phyloP scores from a whole-genome alignment of 2,329 filamentous ascomycete genomes.

The Pseudonectria foliicola region DNA sequence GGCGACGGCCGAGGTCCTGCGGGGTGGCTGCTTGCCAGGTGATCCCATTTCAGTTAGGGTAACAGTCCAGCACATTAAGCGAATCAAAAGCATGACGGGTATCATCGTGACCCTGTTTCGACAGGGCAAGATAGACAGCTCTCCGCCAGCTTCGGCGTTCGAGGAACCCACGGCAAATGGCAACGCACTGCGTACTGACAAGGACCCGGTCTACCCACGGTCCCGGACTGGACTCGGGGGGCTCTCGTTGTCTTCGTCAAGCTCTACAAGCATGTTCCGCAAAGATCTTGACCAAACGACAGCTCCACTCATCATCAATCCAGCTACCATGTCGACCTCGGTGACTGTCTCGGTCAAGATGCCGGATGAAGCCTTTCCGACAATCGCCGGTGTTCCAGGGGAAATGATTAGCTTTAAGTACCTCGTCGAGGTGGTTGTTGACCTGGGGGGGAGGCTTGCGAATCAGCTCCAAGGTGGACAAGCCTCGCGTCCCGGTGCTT shows the following conservation, averaged over 20 bases:
- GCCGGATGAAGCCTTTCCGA: constrained; percentile 86
- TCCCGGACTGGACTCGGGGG: constrained; percentile 82
- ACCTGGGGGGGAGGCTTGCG: constrained; percentile 79
- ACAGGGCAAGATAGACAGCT: constrained; percentile 81
- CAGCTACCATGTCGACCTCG: constrained; percentile 65
- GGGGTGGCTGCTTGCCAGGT: constrained; percentile 77
- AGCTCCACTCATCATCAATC: constrained; percentile 82
- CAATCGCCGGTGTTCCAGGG: constrained; percentile 81
- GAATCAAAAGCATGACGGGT: constrained; percentile 83
- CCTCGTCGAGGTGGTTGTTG: constrained; percentile 85
- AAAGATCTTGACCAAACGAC: constrained; percentile 90
- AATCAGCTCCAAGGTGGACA: constrained; percentile 61
- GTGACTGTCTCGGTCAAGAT: constrained; percentile 79
- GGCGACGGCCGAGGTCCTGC: constrained; percentile 73
- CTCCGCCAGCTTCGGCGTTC: constrained; percentile 47
- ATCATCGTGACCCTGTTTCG: constrained; percentile 90
- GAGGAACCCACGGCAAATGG: constrained; percentile 49
- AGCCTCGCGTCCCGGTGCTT: constrained; percentile 33
- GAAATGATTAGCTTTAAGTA: constrained; percentile 95
- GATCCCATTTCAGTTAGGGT: constrained; percentile 76
- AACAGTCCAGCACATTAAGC: constrained; percentile 78
- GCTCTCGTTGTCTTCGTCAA: constrained; percentile 76
- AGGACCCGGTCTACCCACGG: constrained; percentile 79
- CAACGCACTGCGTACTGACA: constrained; percentile 60
- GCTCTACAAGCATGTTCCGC: constrained; percentile 86